phyloP scores from a whole-genome alignment of 1,284 basidiomycete species.

The Neolentinus lepideus region DNA sequence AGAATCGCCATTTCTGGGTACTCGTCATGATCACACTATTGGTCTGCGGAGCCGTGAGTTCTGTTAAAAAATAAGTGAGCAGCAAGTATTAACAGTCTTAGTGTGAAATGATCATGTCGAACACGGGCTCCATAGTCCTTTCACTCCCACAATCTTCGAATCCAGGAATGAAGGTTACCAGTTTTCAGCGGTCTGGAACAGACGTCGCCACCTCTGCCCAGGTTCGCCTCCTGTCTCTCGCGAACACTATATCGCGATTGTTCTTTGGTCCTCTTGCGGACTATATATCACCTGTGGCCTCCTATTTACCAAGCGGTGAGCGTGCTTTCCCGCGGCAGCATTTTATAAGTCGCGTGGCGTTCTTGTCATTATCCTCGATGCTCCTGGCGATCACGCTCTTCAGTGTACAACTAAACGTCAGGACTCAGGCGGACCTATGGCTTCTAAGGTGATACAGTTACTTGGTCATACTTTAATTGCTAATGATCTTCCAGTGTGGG shows the following conservation, averaged over 20 bases:
- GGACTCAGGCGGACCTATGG: conserved; percentile 47
- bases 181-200: conserved; percentile 14
- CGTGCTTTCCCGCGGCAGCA: conserved; percentile 38
- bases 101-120: conserved; percentile 79
- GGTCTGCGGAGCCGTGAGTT: conserved; percentile 57
- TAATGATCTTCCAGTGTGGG: conserved; percentile 36
- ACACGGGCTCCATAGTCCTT: conserved; percentile 68
- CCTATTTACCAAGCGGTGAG: conserved; percentile 28
- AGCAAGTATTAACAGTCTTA: conserved; percentile 17
- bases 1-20: conserved; percentile 55
- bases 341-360: conserved; percentile 50
- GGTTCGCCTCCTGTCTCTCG: conserved; percentile 61
- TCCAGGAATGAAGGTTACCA: conserved; percentile 12
- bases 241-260: conserved; percentile 67
- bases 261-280: conserved; percentile 65
- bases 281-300: conserved; percentile 52
- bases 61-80: background rate
- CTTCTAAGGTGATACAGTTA: conserved; percentile 42
- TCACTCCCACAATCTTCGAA: conserved; percentile 38
- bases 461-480: background rate
- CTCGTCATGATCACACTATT: conserved; percentile 36
- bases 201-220: conserved; percentile 41
- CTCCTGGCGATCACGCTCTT: conserved; percentile 42
- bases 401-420: conserved; percentile 45
- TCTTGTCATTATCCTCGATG: conserved; percentile 41